Base-by-base conservation (phyloP, 148 eudicot genomes). In the Heliamphora exappendiculata region DNA sequence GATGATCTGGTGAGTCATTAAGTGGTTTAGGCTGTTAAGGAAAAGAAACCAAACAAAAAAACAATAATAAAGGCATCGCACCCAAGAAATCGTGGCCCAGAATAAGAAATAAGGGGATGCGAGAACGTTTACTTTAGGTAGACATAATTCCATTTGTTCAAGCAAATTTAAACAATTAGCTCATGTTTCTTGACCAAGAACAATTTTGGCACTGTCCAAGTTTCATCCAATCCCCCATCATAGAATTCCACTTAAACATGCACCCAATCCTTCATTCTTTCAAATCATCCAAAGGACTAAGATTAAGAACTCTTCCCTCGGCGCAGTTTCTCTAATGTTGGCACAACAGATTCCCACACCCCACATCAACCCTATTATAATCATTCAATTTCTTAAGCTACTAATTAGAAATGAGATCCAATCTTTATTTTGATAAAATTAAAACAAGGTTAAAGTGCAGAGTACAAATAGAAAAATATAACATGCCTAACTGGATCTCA, bases 11-110 rank as follows among this genome's bases (percentile, higher is more conserved):
- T 2, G 28, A 37, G 44, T 65, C 13, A 62, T 16, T 20, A 9
- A 36, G 20, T 7, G 9, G 12, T 36, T 37, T 9, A 19, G 42
- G 69, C 14, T 3, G 7, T 20, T 2, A 65, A 3, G 69, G 9
- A 62, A 36, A 65, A 33, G 33, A 34, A 63, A 9, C 34, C 36
- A 65, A 36, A 65, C 7, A 13, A 37, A 16, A 24, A 65, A 34
- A 65, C 45, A 65, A 65, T n/a, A n/a, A n/a, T n/a, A n/a, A n/a
- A n/a, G n/a, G n/a, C n/a, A 65, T 65, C 45, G 36, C 17, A 36
- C 69, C 6, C 69, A 36, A 17, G 8, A 20, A 2, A 65, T 17
- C 7, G 17, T 26, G 65, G 29, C 29, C 5, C 47, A 42, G 5
- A 42, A 42, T 42, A 42, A 42, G 47, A 42, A 42, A 42, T 14